A percentile compares a stretch with the other conserved stretches of the same genome.
Conservation (phyloP, 805 yeast species). For the Soucietia sequanensis region DNA sequence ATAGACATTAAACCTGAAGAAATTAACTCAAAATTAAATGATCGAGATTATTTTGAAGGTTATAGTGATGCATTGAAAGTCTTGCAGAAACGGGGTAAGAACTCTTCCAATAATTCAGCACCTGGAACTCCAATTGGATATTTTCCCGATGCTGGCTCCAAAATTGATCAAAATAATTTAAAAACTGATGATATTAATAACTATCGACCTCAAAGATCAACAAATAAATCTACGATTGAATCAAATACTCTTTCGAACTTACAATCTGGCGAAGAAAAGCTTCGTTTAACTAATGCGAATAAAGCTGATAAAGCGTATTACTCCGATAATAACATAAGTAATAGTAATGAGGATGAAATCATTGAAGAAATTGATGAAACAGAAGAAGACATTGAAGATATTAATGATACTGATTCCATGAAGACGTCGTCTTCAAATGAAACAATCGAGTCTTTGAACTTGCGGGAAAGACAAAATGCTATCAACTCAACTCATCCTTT, state of each 20-base stretch:
- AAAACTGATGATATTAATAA: too few species aligned
- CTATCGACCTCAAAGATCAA: not conserved
- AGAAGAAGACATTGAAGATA: constrained; percentile 26
- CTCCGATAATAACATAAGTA: constrained; percentile 8
- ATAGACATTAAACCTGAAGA: constrained; percentile 51
- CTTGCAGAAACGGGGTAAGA: constrained; percentile 11
- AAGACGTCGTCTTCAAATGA: constrained; percentile 36
- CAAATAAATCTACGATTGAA: constrained; percentile 6
- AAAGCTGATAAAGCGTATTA: constrained; percentile 10
- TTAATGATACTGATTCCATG: too few species aligned
- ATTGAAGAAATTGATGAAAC: constrained; percentile 21
- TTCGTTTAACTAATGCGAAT: constrained; percentile 12
- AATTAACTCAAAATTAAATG: constrained; percentile 12
- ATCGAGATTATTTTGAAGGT: constrained; percentile 60
- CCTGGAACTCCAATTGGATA: not conserved
- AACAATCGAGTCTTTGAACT: constrained; percentile 79
- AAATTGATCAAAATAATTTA: too few species aligned
- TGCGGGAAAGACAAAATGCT: constrained; percentile 92
- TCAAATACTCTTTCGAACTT: constrained; percentile 12
- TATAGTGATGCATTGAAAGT: constrained; percentile 64
- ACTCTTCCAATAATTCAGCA: not conserved
- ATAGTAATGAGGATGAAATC: constrained; percentile 21
- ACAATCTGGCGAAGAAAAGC: constrained; percentile 21
- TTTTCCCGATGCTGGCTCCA: constrained; percentile 1
- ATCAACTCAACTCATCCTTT: constrained; percentile 96